Conservation (phyloP, 1,284 basidiomycete species). For the Ceratobasidium sp. region DNA sequence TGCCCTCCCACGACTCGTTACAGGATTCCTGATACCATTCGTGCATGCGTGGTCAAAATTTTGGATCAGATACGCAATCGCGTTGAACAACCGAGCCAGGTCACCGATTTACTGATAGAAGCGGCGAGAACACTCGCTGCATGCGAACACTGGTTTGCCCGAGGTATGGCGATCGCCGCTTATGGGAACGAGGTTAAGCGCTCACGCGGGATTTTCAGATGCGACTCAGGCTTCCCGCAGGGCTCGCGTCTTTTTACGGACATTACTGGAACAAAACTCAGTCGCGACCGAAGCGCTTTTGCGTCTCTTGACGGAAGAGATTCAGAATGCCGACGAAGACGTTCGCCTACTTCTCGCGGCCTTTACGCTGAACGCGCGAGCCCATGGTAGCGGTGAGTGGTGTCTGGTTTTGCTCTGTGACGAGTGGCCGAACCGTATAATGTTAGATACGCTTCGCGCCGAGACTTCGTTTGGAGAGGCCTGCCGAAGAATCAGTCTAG, state of each 20-base stretch:
- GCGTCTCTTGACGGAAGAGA: constrained; percentile 24
- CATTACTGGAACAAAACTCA: constrained; percentile 8
- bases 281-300: constrained; percentile 31
- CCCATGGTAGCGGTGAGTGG: constrained; percentile 17
- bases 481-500: constrained; percentile 18
- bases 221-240: not conserved
- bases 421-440: not conserved
- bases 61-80: constrained; percentile 28
- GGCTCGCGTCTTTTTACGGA: constrained; percentile 22
- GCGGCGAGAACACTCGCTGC: constrained; percentile 20
- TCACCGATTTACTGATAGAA: constrained; percentile 34
- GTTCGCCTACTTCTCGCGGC: constrained; percentile 24
- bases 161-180: constrained; percentile 11
- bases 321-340: constrained; percentile 20
- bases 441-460: not conserved
- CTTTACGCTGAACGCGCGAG: constrained; percentile 2
- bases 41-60: constrained; percentile 13
- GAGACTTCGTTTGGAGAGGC: constrained; percentile 28
- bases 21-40: constrained; percentile 29
- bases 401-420: not conserved
- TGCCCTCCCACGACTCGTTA: not conserved
- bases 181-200: not conserved
- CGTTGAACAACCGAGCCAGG: constrained; percentile 12
- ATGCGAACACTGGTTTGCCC: constrained; percentile 32
- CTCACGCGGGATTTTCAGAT: constrained; percentile 3